Evolutionary conservation across 352 stramenopile genomes (phyloP).

Genomic region (Aphanomyces stellatus): DNA sequence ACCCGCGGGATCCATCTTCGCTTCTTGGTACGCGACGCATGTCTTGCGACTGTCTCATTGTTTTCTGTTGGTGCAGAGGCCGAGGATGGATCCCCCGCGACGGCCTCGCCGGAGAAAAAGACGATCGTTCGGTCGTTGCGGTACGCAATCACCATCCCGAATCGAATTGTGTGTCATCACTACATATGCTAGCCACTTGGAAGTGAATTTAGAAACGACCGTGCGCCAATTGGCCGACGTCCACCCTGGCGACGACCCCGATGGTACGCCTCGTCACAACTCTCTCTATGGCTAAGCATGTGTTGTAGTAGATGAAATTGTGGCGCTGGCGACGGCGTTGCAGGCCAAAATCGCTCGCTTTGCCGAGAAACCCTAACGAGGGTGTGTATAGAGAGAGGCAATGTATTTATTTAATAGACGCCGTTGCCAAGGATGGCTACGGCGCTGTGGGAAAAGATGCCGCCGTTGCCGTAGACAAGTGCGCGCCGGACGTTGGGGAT

Average conservation of each 20-base stretch:
- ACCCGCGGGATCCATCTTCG: too few relatives aligned
- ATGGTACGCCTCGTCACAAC: not conserved
- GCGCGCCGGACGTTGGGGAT: conserved; percentile 28
- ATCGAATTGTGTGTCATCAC: not conserved
- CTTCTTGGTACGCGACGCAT: too few relatives aligned
- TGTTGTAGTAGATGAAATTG: not conserved
- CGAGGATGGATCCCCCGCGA: too few relatives aligned
- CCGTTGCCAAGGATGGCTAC: conserved; percentile 28
- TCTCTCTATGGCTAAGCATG: not conserved
- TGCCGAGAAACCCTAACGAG: not conserved
- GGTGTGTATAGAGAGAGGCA: not conserved
- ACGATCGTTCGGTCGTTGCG: not conserved
- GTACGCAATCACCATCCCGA: not conserved
- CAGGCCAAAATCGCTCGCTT: not conserved
- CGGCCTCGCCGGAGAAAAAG: not conserved
- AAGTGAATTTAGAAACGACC: conserved; percentile 9
- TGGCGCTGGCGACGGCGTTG: not conserved
- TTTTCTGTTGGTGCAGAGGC: too few relatives aligned
- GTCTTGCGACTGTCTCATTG: too few relatives aligned
- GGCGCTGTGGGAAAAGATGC: conserved; percentile 31
- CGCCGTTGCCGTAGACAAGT: conserved; percentile 36
- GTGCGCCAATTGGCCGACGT: not conserved
- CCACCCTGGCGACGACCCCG: not conserved
- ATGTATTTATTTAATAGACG: conserved; percentile 10
- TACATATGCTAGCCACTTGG: not conserved